Evolutionary conservation across 1,284 basidiomycete species (phyloP).

Genomic region (Boletus smithii): DNA sequence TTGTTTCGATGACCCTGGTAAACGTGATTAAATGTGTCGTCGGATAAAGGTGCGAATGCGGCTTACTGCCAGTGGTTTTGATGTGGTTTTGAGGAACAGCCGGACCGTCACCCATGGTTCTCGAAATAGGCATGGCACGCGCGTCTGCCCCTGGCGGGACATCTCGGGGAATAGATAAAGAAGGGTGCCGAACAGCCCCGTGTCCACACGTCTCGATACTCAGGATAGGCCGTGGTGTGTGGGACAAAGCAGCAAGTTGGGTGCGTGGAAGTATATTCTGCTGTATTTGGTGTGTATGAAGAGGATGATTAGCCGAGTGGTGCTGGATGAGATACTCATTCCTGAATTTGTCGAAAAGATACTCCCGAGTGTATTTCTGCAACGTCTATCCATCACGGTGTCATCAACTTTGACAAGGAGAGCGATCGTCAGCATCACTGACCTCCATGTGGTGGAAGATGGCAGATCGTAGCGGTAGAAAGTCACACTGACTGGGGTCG

Average conservation of each 20-base stretch:
- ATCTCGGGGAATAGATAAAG: constrained; percentile 48
- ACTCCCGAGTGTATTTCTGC: constrained; percentile 78
- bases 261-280: constrained; percentile 36
- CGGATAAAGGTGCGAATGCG: constrained; percentile 5
- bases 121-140: constrained; percentile 39
- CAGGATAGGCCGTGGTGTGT: constrained; percentile 58
- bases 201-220: constrained; percentile 65
- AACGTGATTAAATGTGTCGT: constrained; percentile 5
- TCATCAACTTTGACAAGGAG: constrained; percentile 20
- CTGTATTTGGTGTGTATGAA: constrained; percentile 40
- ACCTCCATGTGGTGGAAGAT: constrained; percentile 83
- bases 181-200: constrained; percentile 42
- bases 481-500: constrained; percentile 74
- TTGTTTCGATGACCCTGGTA: constrained; percentile 44
- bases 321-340: constrained; percentile 54
- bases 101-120: constrained; percentile 38
- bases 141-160: constrained; percentile 41
- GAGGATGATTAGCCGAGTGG: constrained; percentile 43
- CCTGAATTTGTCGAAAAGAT: constrained; percentile 76
- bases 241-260: constrained; percentile 45
- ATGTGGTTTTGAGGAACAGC: constrained; percentile 24
- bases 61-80: constrained; percentile 33
- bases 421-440: constrained; percentile 30
- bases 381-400: constrained; percentile 51
- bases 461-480: constrained; percentile 65